Evolutionary conservation across 2,329 filamentous ascomycete species (phyloP).

Genomic region (Curvularia sp.): DNA sequence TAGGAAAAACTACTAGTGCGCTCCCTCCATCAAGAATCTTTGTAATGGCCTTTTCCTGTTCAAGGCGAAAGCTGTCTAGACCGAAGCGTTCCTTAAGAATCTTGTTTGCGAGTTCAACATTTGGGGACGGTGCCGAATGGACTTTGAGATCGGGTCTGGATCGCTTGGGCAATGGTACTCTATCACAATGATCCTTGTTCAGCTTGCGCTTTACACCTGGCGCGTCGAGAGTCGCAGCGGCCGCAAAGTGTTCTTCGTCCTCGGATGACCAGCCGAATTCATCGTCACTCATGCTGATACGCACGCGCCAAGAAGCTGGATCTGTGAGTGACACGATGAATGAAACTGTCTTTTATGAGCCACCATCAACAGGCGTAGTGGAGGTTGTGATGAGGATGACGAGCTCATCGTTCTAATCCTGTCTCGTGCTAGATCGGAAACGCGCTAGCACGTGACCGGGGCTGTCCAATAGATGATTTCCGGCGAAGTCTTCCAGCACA

Average conservation of each 20-base stretch:
- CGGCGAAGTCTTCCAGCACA: not conserved
- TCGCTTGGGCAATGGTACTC: conserved; percentile 5
- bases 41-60: conserved; percentile 56
- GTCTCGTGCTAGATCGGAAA: conserved; percentile 1
- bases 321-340: not conserved
- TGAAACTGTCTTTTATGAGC: not conserved
- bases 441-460: conserved; percentile 11
- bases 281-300: conserved; percentile 18
- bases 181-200: not conserved
- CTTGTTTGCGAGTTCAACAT: conserved; percentile 37
- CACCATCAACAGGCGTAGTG: not conserved
- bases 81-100: conserved; percentile 53
- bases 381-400: not conserved
- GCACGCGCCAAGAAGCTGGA: not conserved
- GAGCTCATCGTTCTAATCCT: not conserved
- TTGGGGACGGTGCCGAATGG: conserved; percentile 7
- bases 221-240: conserved; percentile 2
- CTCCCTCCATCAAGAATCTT: conserved; percentile 54
- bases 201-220: conserved; percentile 16
- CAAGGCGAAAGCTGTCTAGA: conserved; percentile 52
- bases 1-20: conserved; percentile 71
- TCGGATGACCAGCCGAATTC: conserved; percentile 21
- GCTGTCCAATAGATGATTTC: not conserved
- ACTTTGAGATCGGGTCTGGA: not conserved
- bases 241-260: conserved; percentile 16